phyloP scores from a whole-genome alignment of 441 rosid species.

The Populus hybrid region DNA sequence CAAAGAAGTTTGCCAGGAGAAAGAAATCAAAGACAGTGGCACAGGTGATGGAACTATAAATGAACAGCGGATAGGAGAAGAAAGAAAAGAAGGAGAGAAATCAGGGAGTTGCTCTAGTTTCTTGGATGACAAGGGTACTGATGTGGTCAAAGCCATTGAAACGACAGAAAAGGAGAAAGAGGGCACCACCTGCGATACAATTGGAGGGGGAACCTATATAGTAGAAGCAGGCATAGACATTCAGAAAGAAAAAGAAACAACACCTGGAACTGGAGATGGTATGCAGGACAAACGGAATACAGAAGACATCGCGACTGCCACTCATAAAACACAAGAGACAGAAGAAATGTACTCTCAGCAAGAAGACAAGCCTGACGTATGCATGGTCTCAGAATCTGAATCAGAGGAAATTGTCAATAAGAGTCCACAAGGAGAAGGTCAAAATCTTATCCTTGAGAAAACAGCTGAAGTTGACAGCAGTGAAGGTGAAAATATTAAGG shows the following conservation, averaged over 20 bases:
- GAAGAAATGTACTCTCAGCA: slow-evolving; percentile 20
- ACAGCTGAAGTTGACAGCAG: slow-evolving; percentile 11
- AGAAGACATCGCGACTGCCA: slow-evolving; percentile 7
- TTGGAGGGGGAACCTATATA: slow-evolving; percentile 13
- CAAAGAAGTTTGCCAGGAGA: slow-evolving; percentile 7
- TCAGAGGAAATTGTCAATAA: slow-evolving; percentile 13
- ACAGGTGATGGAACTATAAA: not conserved
- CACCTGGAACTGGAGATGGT: slow-evolving; percentile 9
- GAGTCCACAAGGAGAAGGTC: slow-evolving; percentile 19
- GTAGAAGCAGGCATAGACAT: slow-evolving; percentile 19
- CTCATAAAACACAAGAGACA: slow-evolving; percentile 10
- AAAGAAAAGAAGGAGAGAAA: slow-evolving; percentile 14
- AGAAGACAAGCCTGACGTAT: slow-evolving; percentile 19
- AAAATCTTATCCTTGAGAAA: slow-evolving; percentile 14
- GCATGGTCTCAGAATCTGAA: slow-evolving; percentile 12
- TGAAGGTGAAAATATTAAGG: slow-evolving; percentile 10
- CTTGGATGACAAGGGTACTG: slow-evolving; percentile 11
- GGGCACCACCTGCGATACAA: not conserved
- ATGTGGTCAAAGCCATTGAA: slow-evolving; percentile 19
- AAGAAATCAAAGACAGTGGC: slow-evolving; percentile 8
- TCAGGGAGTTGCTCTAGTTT: slow-evolving; percentile 17
- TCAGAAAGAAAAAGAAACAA: slow-evolving; percentile 24
- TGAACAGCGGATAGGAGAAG: slow-evolving; percentile 14
- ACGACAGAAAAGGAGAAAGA: slow-evolving; percentile 21
- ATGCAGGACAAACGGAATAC: slow-evolving; percentile 17